Base-by-base conservation (phyloP, 305 asterid species). In the Andrographis paniculata region DNA sequence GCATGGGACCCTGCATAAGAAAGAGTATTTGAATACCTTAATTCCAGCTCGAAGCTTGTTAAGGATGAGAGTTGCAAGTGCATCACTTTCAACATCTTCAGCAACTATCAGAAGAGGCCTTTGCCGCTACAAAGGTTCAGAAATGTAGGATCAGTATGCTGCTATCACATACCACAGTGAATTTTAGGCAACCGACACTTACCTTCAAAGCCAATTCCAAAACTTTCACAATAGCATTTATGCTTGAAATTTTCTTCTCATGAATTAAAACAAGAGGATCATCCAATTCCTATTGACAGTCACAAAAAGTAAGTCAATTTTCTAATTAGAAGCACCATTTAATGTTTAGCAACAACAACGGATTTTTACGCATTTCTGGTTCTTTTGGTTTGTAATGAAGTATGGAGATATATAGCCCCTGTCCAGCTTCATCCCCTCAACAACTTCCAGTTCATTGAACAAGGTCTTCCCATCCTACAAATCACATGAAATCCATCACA, bases 401-500 rank as follows among this genome's bases (percentile, higher is more conserved):
- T 87, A 87, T 2, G 96, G 96, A 31, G 96, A 87, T 50, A 87
- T 83, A 48, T 83, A 83, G 33, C 96, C 96, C 54, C 93, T 65
- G 53, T 84, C 95, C 23, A 87, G 65, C 71, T 87, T 87, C 96
- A 87, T 87, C 36, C 96, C 96, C 66, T 87, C 95, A 15, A 87
- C 95, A 50, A 87, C 95, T 69, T 80, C 93, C 78, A 87, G 64
- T 56, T 87, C 95, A 58, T 87, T 81, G 61, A 63, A 68, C 66
- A 84, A 50, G 12, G 97, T 87, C 58, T 84, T 84, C 8, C 97
- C 97, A 50, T 87, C 97, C 97, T 87, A 57, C 60, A 72, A 52
- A 56, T 24, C 54, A 63, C 39, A 16, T 9, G 33, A 40, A n/a
- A n/a, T n/a, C n/a, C n/a, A n/a, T n/a, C n/a, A n/a, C n/a, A n/a